Evolutionary conservation across 192 early-diverging fungal species (phyloP).

Genomic region (Gigaspora rosea): DNA sequence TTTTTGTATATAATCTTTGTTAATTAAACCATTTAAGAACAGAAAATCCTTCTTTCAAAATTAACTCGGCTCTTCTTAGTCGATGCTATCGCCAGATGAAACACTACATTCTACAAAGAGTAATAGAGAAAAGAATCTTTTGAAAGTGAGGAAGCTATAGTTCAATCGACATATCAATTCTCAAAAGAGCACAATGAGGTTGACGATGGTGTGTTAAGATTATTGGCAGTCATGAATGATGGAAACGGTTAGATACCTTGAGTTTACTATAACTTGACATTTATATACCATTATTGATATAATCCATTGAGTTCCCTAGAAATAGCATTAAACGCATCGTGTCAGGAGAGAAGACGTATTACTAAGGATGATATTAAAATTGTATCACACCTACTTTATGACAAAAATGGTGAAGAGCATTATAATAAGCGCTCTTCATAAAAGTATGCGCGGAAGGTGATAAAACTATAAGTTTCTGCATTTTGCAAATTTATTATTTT

Average conservation of each 20-base stretch:
- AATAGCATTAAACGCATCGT: constrained; percentile 51
- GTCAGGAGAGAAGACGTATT: constrained; percentile 41
- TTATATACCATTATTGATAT: constrained; percentile 1
- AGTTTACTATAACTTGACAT: neutral
- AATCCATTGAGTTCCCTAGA: constrained; percentile 59
- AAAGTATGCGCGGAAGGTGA: constrained; percentile 79
- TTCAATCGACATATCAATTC: no score
- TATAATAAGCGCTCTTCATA: constrained; percentile 90
- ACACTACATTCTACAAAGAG: constrained; percentile 61
- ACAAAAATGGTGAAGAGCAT: constrained; percentile 84
- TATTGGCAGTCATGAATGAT: constrained; percentile 69
- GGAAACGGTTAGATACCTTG: constrained; percentile 63
- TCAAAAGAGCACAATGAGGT: neutral
- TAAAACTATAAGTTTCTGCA: neutral
- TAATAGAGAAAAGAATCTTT: constrained; percentile 50
- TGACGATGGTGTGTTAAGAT: constrained; percentile 43
- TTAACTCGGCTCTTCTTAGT: constrained; percentile 80
- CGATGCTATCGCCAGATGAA: constrained; percentile 65
- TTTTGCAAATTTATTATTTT: neutral
- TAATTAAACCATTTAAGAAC: constrained; percentile 62
- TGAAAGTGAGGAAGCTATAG: constrained; percentile 35
- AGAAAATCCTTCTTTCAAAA: constrained; percentile 82
- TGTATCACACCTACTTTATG: constrained; percentile 80
- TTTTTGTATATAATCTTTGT: neutral
- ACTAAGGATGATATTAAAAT: constrained; percentile 58